Conservation (phyloP, 1,284 basidiomycete genomes). For the Stereum hirsutum region DNA sequence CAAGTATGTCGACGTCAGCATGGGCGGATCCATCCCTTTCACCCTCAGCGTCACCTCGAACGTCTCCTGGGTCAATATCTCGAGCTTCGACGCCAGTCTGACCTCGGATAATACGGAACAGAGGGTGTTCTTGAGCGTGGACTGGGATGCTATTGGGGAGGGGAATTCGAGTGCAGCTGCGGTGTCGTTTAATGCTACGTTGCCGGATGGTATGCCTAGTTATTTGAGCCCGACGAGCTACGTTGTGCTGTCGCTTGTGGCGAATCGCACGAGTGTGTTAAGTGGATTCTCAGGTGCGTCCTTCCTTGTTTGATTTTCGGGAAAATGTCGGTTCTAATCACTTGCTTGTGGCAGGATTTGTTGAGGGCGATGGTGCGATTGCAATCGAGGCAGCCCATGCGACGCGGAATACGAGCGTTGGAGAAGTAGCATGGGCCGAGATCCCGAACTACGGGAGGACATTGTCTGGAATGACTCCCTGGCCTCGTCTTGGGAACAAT, state of each 20-base stretch:
- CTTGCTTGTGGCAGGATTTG: constrained; percentile 44
- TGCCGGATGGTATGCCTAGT: too few relatives aligned
- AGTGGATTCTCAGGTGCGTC: constrained; percentile 38
- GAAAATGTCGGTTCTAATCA: neutral
- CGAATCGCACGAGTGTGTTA: constrained; percentile 28
- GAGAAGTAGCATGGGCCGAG: constrained; percentile 45
- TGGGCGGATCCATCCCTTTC: constrained; percentile 52
- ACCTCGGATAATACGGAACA: constrained; percentile 39
- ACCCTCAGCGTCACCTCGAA: constrained; percentile 42
- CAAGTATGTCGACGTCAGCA: constrained; percentile 51
- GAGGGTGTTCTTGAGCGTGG: constrained; percentile 46
- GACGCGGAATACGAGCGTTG: constrained; percentile 39
- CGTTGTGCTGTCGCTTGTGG: constrained; percentile 30
- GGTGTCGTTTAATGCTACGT: too few relatives aligned
- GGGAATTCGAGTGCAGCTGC: too few relatives aligned
- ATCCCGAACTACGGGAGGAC: constrained; percentile 51
- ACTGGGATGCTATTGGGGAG: too few relatives aligned
- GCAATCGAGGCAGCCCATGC: constrained; percentile 59
- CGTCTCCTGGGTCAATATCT: constrained; percentile 44
- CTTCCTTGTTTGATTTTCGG: neutral
- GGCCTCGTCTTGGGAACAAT: constrained; percentile 42
- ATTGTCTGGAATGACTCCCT: constrained; percentile 49
- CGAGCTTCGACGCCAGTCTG: constrained; percentile 37
- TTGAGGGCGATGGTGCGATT: constrained; percentile 54
- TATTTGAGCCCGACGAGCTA: constrained; percentile 22